phyloP scores from a whole-genome alignment of 352 stramenopile species.

The Globisporangium barbulae region DNA sequence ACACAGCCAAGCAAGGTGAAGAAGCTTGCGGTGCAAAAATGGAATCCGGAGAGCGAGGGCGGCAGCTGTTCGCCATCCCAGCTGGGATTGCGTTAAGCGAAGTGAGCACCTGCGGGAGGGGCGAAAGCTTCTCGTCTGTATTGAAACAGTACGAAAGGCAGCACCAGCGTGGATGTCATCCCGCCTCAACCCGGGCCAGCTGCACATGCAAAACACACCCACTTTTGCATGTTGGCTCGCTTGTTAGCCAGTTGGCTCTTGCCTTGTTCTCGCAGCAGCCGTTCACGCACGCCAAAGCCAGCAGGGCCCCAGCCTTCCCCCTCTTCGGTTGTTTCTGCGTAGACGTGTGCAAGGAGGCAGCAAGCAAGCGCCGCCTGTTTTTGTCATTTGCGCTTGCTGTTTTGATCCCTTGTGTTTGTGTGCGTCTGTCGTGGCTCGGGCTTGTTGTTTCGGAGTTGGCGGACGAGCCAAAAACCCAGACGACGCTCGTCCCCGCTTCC shows the following conservation, averaged over 20 bases:
- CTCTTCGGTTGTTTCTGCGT: slow-evolving; percentile 5
- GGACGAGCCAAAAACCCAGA: slow-evolving; percentile 6
- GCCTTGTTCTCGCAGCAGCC: not conserved
- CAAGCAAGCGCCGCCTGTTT: slow-evolving; percentile 8
- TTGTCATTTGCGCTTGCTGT: slow-evolving; percentile 4
- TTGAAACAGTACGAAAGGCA: too few species aligned
- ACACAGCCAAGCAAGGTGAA: not conserved
- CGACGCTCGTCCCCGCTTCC: not conserved
- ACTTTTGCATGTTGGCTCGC: slow-evolving; percentile 5
- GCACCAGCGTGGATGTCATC: not conserved
- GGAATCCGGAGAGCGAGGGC: slow-evolving; percentile 10
- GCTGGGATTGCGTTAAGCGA: slow-evolving; percentile 12
- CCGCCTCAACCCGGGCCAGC: slow-evolving; percentile 7
- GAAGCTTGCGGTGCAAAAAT: not conserved
- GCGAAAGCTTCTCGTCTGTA: not conserved
- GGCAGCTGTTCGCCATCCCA: slow-evolving; percentile 8
- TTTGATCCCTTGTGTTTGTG: slow-evolving; percentile 6
- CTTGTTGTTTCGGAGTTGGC: slow-evolving; percentile 1
- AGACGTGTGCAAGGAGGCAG: not conserved
- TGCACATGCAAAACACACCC: slow-evolving; percentile 8
- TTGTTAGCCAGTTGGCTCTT: not conserved
- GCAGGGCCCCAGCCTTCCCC: not conserved
- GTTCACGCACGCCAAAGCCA: not conserved
- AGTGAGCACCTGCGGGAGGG: not conserved
- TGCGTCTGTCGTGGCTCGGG: not conserved